These are phyloP conservation scores for Trifolium dubium DNA, from an alignment of 306 rosid genomes.

Conservation along the genomic window DNA sequence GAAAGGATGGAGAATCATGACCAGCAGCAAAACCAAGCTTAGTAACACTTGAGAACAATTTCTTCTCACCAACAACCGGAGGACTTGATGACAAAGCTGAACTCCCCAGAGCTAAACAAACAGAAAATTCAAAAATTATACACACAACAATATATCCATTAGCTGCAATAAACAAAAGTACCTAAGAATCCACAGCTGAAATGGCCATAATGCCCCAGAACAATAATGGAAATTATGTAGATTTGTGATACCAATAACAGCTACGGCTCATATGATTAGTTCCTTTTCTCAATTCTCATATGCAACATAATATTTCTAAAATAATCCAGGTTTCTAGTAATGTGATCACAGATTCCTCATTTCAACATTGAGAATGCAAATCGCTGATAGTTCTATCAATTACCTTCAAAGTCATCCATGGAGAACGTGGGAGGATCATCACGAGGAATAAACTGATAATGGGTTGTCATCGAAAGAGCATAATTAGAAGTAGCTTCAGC, in stretches of 20 bases:
- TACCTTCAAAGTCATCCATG: conserved; percentile 94
- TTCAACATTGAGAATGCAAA: conserved; percentile 34
- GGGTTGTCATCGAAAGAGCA: conserved; percentile 50
- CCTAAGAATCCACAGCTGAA: conserved; percentile 1
- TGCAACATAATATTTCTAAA: neutral
- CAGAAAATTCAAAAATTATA: conserved; percentile 25
- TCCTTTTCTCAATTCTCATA: neutral
- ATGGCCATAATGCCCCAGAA: conserved; percentile 10
- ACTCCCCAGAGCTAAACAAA: conserved; percentile 77
- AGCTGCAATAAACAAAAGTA: conserved; percentile 6
- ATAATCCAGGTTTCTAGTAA: conserved; percentile 16
- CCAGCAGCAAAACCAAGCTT: conserved; percentile 92
- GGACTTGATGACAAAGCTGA: conserved; percentile 70
- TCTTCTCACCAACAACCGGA: conserved; percentile 73
- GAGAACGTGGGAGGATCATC: conserved; percentile 71
- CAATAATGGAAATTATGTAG: conserved; percentile 18
- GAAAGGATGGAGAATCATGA: conserved; percentile 88
- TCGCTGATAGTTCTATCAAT: conserved; percentile 13
- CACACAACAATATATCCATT: conserved; percentile 2
- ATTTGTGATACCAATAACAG: neutral
- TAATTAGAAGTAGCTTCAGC: conserved; percentile 73
- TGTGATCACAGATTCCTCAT: conserved; percentile 16
- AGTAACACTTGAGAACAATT: conserved; percentile 81
- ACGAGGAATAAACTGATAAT: conserved; percentile 43
- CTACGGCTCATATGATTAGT: conserved; percentile 13